Evolutionary conservation across 2,329 filamentous ascomycete species (phyloP).

Genomic region (Trichothecium roseum): DNA sequence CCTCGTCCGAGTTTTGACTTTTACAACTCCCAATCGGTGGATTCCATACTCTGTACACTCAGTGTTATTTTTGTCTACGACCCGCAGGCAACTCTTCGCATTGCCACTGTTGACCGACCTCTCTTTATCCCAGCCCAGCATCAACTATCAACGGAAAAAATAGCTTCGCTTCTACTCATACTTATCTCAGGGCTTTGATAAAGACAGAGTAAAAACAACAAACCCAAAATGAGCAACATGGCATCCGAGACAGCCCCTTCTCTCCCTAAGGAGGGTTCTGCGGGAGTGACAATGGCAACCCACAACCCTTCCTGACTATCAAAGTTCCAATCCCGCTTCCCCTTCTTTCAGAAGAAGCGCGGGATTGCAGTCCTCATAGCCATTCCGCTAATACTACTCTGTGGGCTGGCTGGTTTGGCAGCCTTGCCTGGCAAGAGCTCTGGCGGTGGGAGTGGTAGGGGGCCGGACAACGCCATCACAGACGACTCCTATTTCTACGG

Average conservation of each 20-base stretch:
- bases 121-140: no score
- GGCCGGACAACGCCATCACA: constrained; percentile 14
- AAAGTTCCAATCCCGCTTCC: constrained; percentile 2
- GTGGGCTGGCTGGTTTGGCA: constrained; percentile 4
- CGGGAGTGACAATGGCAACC: neutral
- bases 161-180: no score
- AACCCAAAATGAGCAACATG: neutral
- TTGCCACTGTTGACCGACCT: no score
- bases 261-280: neutral
- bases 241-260: neutral
- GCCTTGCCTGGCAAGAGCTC: constrained; percentile 5
- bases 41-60: no score
- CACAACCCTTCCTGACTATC: no score
- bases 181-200: no score
- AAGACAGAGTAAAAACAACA: no score
- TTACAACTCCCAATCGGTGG: no score
- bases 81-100: no score
- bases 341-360: constrained; percentile 5
- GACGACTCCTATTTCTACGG: constrained; percentile 37
- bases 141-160: no score
- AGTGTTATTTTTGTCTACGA: no score
- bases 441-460: neutral
- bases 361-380: constrained; percentile 5
- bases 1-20: no score
- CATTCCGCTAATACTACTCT: constrained; percentile 3